A percentile compares a stretch with the other conserved stretches of the same genome.
phyloP scores from a whole-genome alignment of 306 rosid genomes.

The Corylus americana region DNA sequence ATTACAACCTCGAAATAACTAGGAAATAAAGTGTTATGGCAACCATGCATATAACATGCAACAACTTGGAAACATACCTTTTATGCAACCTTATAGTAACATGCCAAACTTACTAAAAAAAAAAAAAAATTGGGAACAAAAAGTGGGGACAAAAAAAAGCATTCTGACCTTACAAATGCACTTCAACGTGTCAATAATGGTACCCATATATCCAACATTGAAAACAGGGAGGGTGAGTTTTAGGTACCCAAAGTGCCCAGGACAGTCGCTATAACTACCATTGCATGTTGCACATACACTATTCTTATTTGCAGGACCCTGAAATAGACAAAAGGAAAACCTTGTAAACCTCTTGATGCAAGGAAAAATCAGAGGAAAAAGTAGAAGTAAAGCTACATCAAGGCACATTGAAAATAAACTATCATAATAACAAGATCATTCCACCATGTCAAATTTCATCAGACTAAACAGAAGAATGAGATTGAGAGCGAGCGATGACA shows the following conservation, averaged over 20 bases:
- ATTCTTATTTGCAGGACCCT: slow-evolving; percentile 79
- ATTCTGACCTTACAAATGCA: slow-evolving; percentile 83
- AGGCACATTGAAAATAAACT: slow-evolving; percentile 8
- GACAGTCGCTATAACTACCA: slow-evolving; percentile 57
- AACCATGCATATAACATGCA: not conserved
- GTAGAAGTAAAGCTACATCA: slow-evolving; percentile 9
- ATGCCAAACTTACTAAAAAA: not conserved
- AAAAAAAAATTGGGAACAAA: not conserved
- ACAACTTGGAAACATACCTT: not conserved
- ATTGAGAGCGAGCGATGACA: not conserved
- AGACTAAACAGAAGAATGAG: not conserved
- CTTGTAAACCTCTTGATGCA: slow-evolving; percentile 13
- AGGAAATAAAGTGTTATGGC: not conserved
- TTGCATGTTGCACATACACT: slow-evolving; percentile 71
- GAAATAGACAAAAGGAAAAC: slow-evolving; percentile 20
- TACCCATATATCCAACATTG: slow-evolving; percentile 64
- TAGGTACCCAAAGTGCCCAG: slow-evolving; percentile 84
- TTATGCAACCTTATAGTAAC: not conserved
- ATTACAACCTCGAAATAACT: not conserved
- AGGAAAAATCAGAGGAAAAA: slow-evolving; percentile 3
- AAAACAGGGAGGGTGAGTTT: slow-evolving; percentile 72
- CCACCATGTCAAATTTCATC: not conserved
- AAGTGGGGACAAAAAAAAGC: not conserved
- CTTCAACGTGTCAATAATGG: slow-evolving; percentile 67
- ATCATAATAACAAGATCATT: not conserved